These are phyloP conservation scores for Jasminum sambac DNA, from an alignment of 257 asterid species.

Conservation along the genomic window DNA sequence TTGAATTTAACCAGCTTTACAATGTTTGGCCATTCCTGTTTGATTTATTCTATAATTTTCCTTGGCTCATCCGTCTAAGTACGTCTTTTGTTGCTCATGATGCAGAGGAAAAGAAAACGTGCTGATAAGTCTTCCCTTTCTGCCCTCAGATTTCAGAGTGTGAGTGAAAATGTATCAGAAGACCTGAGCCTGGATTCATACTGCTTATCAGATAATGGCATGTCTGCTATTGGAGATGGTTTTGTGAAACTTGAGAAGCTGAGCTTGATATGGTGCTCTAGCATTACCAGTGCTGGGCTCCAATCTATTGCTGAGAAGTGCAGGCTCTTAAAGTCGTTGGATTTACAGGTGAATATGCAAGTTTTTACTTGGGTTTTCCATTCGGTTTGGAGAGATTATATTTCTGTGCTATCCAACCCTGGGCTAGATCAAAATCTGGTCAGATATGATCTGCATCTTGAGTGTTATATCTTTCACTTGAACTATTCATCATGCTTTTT, in stretches of 20 bases:
- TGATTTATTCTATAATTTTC: slow-evolving; percentile 9
- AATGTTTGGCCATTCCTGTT: slow-evolving; percentile 15
- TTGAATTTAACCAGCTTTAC: slow-evolving; percentile 11
- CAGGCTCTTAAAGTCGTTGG: slow-evolving; percentile 57
- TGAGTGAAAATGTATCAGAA: slow-evolving; percentile 42
- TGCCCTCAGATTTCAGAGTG: slow-evolving; percentile 33
- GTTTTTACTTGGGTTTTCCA: neutral
- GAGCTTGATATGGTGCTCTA: slow-evolving; percentile 87
- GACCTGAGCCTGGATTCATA: slow-evolving; percentile 41
- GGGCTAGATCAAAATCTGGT: neutral
- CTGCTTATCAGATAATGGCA: slow-evolving; percentile 76
- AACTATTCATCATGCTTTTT: neutral
- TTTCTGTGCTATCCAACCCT: neutral
- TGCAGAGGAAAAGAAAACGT: slow-evolving; percentile 63
- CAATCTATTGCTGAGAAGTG: slow-evolving; percentile 68
- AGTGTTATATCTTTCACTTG: neutral
- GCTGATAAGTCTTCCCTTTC: slow-evolving; percentile 34
- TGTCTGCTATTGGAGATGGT: slow-evolving; percentile 62
- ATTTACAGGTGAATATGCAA: slow-evolving; percentile 63
- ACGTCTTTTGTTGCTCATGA: slow-evolving; percentile 12
- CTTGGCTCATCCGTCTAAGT: slow-evolving; percentile 19
- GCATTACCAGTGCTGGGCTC: slow-evolving; percentile 65
- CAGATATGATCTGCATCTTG: neutral
- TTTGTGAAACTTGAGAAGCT: slow-evolving; percentile 69
- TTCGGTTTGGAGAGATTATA: neutral